Conservation (phyloP, 2,329 filamentous ascomycete species). For the Arthrobotrys conoides region DNA sequence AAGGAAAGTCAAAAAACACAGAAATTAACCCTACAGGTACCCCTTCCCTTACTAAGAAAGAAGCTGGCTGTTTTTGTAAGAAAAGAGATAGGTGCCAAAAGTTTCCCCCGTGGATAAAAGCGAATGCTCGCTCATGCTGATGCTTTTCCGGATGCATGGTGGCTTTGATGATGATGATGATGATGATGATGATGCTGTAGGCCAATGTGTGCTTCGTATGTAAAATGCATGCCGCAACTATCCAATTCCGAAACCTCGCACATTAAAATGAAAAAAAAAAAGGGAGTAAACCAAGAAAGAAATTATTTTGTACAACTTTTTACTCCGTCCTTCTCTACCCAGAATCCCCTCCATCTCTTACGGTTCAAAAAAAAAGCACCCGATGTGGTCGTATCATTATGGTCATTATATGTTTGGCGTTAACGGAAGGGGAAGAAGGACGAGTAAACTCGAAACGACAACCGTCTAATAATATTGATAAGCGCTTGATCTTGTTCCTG, state of each 20-base stretch:
- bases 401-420: constrained; percentile 44
- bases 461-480: constrained; percentile 57
- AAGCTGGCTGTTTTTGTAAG: constrained; percentile 1
- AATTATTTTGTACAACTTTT: constrained; percentile 55
- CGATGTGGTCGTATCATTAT: constrained; percentile 46
- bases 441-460: constrained; percentile 19
- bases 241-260: not conserved
- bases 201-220: not conserved
- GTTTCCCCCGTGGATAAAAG: constrained; percentile 1
- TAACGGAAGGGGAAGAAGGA: constrained; percentile 18
- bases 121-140: constrained; percentile 34
- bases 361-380: constrained; percentile 40
- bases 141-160: constrained; percentile 19
- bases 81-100: constrained; percentile 16
- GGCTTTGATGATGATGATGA: not conserved
- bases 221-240: constrained; percentile 20
- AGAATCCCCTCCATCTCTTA: constrained; percentile 24
- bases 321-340: constrained; percentile 47
- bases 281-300: constrained; percentile 9
- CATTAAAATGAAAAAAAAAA: constrained; percentile 1
- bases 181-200: not conserved
- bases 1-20: constrained; percentile 4
- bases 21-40: constrained; percentile 53
- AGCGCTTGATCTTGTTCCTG: constrained; percentile 55
- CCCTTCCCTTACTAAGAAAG: not conserved